A percentile compares a stretch with the other conserved stretches of the same genome.
Evolutionary conservation across 352 stramenopile genomes (phyloP).

Genomic region (Thalassiosira exigua): DNA sequence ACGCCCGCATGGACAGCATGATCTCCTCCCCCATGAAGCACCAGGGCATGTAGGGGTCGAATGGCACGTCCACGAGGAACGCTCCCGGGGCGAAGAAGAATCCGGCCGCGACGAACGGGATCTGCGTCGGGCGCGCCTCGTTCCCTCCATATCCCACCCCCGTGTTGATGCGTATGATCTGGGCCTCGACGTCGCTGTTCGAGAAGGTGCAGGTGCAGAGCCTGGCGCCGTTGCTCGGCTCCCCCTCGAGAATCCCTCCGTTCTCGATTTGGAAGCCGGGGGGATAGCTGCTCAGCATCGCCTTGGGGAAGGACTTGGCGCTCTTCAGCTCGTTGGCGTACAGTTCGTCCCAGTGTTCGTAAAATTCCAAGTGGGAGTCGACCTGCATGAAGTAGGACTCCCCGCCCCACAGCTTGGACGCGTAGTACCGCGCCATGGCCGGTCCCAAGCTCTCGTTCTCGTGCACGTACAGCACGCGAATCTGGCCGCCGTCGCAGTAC

Average conservation of each 20-base stretch:
- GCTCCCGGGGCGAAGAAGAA: constrained; percentile 82
- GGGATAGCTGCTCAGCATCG: constrained; percentile 69
- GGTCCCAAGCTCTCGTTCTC: constrained; percentile 87
- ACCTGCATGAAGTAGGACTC: constrained; percentile 87
- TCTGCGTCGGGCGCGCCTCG: constrained; percentile 51
- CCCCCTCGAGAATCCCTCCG: constrained; percentile 58
- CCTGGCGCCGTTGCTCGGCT: constrained; percentile 37
- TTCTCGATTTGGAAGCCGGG: constrained; percentile 58
- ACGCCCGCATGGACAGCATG: constrained; percentile 73
- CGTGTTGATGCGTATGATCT: constrained; percentile 80
- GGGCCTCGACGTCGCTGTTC: constrained; percentile 56
- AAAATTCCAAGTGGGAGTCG: constrained; percentile 85
- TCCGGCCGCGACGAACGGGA: constrained; percentile 84
- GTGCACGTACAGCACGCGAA: constrained; percentile 86
- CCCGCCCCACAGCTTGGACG: constrained; percentile 78
- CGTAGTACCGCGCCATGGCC: constrained; percentile 85
- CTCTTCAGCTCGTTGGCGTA: constrained; percentile 67
- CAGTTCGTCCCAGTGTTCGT: constrained; percentile 67
- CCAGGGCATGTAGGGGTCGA: constrained; percentile 86
- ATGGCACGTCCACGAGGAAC: constrained; percentile 83
- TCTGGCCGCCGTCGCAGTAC: constrained; percentile 76
- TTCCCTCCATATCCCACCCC: constrained; percentile 47
- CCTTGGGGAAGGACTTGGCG: constrained; percentile 63
- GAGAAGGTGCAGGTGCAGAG: constrained; percentile 61
- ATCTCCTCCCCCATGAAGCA: constrained; percentile 89